A percentile compares a stretch with the other conserved stretches of the same genome.
phyloP scores from a whole-genome alignment of 768 basidiomycete genomes.

The Trametes sanguinea region DNA sequence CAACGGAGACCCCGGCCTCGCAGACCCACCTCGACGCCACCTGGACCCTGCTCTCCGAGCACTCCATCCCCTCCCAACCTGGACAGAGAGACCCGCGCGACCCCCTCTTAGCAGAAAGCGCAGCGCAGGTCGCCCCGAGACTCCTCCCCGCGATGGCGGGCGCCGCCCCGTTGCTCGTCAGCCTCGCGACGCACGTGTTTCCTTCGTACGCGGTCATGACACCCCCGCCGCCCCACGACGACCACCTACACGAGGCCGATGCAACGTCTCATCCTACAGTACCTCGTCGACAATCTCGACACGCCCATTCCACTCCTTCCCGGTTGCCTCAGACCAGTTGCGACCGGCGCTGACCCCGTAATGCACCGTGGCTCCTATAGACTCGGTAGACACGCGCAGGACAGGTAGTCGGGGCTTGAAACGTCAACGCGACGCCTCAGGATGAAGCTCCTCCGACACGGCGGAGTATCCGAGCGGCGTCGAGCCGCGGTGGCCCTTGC shows the following conservation, averaged over 20 bases:
- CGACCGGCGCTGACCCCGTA: no score
- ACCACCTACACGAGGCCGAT: slow-evolving; percentile 13
- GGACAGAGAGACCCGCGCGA: neutral
- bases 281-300: slow-evolving; percentile 9
- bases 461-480: no score
- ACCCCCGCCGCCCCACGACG: neutral
- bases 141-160: neutral
- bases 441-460: no score
- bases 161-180: neutral
- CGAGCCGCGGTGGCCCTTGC: no score
- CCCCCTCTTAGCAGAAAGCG: neutral
- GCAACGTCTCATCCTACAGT: slow-evolving; percentile 7
- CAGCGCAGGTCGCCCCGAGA: neutral
- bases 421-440: no score
- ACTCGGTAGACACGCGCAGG: no score
- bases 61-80: neutral
- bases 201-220: slow-evolving; percentile 1
- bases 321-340: neutral
- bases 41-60: neutral
- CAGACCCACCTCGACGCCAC: neutral
- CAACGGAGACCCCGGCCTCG: neutral
- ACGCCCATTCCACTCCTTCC: slow-evolving; percentile 1
- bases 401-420: no score
- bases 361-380: no score
- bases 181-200: neutral